These are phyloP conservation scores for Yueomyces sp. DNA, from an alignment of 1,139 yeast species.

Conservation along the genomic window DNA sequence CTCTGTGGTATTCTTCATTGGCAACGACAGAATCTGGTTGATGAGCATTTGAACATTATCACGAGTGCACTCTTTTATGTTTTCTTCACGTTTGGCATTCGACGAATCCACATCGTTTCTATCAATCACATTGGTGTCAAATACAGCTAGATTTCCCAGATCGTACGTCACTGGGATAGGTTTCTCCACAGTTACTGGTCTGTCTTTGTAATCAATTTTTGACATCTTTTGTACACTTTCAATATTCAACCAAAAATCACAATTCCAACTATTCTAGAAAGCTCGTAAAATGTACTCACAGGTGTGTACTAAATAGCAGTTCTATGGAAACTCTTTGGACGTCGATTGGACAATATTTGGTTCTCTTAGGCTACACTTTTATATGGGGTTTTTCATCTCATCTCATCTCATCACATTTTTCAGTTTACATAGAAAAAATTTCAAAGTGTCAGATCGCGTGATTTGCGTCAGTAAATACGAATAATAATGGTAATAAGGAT, in stretches of 20 bases:
- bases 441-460: no score
- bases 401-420: no score
- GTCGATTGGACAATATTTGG: no score
- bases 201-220: slow-evolving; percentile 15
- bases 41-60: slow-evolving; percentile 86
- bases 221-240: slow-evolving; percentile 6
- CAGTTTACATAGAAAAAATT: no score
- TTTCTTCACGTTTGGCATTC: slow-evolving; percentile 45
- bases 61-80: slow-evolving; percentile 60
- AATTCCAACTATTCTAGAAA: no score
- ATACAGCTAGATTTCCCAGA: slow-evolving; percentile 76
- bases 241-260: background rate
- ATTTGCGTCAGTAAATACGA: no score
- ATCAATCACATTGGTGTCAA: slow-evolving; percentile 76
- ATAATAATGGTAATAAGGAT: no score
- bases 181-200: slow-evolving; percentile 76
- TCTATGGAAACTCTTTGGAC: no score
- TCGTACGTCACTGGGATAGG: slow-evolving; percentile 78
- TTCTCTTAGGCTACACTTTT: no score
- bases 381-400: no score
- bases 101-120: slow-evolving; percentile 39
- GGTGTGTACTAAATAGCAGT: no score
- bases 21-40: slow-evolving; percentile 81
- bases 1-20: slow-evolving; percentile 75
- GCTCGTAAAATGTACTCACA: no score